Evolutionary conservation across 2,329 filamentous ascomycete species (phyloP).

Genomic region (Penicillium brevicompactum): DNA sequence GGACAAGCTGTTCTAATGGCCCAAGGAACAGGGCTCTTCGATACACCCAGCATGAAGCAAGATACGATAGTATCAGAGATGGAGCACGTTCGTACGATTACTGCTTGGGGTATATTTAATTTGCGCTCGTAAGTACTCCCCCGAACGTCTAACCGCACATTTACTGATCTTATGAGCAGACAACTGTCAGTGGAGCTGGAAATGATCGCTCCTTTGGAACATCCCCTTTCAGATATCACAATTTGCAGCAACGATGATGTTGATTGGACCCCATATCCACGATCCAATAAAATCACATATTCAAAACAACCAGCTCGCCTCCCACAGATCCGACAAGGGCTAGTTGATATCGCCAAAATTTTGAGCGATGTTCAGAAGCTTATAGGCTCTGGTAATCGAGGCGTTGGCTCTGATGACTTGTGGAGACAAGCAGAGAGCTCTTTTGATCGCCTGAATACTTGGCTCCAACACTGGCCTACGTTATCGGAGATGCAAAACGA

Average conservation of each 20-base stretch:
- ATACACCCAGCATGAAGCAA: conserved; percentile 13
- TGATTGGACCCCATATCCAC: conserved; percentile 38
- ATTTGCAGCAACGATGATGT: conserved; percentile 18
- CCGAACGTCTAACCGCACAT: not conserved
- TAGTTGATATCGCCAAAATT: conserved; percentile 26
- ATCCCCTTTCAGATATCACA: conserved; percentile 20
- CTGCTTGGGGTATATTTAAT: conserved; percentile 35
- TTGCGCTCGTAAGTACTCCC: conserved; percentile 30
- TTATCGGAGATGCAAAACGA: conserved; percentile 17
- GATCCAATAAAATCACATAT: conserved; percentile 31
- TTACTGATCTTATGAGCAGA: conserved; percentile 21
- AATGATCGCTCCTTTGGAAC: conserved; percentile 20
- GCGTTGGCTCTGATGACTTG: conserved; percentile 15
- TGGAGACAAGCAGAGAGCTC: conserved; percentile 19
- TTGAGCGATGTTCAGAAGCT: conserved; percentile 27
- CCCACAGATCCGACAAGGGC: conserved; percentile 24
- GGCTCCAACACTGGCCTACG: conserved; percentile 24
- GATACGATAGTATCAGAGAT: conserved; percentile 16
- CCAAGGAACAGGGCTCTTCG: conserved; percentile 34
- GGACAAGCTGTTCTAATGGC: conserved; percentile 35
- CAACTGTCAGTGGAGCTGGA: conserved; percentile 32
- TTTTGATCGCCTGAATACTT: conserved; percentile 26
- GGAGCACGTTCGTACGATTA: conserved; percentile 25
- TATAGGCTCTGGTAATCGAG: conserved; percentile 20
- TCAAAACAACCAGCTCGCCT: conserved; percentile 29